These are phyloP conservation scores for Adansonia rubrostipa DNA, from an alignment of 441 rosid genomes.

Conservation along the genomic window DNA sequence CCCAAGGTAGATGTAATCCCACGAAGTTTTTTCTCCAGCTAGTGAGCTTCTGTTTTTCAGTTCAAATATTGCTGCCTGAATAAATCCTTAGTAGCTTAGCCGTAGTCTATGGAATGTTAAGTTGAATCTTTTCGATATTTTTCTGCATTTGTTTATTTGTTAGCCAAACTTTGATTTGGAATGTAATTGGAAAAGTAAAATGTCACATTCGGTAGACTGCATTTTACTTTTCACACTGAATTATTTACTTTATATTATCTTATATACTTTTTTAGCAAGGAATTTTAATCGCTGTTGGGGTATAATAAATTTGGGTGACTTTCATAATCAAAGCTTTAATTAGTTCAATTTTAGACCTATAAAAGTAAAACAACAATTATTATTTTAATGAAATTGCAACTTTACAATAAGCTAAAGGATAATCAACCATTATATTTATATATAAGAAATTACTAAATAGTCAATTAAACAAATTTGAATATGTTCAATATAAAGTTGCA, in stretches of 20 bases:
- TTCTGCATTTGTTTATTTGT: not conserved
- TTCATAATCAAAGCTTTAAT: too few species aligned
- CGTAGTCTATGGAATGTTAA: not conserved
- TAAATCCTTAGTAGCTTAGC: not conserved
- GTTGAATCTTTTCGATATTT: not conserved
- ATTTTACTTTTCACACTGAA: not conserved
- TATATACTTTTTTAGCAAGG: too few species aligned
- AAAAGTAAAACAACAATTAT: too few species aligned
- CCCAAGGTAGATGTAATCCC: not conserved
- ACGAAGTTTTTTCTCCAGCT: not conserved
- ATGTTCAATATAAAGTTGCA: too few species aligned
- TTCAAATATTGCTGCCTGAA: not conserved
- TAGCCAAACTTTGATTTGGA: slow-evolving; percentile 4
- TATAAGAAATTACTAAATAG: too few species aligned
- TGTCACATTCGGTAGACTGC: not conserved
- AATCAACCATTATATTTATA: too few species aligned
- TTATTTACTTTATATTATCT: not conserved
- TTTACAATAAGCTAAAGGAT: too few species aligned
- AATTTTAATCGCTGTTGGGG: too few species aligned
- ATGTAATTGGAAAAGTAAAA: not conserved
- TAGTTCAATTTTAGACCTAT: too few species aligned
- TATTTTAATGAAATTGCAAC: too few species aligned
- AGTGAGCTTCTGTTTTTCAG: not conserved
- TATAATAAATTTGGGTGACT: too few species aligned
- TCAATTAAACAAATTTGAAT: too few species aligned